These are phyloP conservation scores for Glebionis coronaria DNA, from an alignment of 129 eudicot genomes.

Conservation along the genomic window DNA sequence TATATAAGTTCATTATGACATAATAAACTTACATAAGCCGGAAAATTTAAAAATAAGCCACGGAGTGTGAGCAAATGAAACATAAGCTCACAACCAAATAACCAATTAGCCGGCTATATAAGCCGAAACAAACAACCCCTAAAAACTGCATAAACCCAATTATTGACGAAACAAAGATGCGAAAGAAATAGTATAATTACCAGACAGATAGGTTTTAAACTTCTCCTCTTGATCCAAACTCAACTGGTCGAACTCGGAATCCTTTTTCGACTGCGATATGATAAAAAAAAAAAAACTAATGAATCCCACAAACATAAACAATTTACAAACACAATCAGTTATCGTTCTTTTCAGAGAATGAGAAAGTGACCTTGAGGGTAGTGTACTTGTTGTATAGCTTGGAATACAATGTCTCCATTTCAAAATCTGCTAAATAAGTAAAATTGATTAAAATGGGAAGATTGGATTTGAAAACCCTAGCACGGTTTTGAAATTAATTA, in stretches of 20 bases:
- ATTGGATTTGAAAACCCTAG: too few relatives aligned
- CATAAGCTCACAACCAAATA: too few relatives aligned
- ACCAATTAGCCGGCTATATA: too few relatives aligned
- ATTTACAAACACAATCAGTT: too few relatives aligned
- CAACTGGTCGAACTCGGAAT: constrained; percentile 36
- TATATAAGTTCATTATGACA: too few relatives aligned
- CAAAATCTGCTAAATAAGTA: constrained; percentile 3
- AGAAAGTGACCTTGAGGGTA: constrained; percentile 47
- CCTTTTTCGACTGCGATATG: constrained; percentile 35
- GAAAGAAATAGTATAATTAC: constrained; percentile 22
- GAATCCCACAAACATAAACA: neutral
- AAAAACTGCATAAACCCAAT: too few relatives aligned
- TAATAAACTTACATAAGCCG: too few relatives aligned
- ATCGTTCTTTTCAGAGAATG: neutral
- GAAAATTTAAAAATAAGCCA: too few relatives aligned
- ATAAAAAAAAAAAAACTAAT: constrained; percentile 12
- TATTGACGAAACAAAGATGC: neutral
- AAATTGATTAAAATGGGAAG: too few relatives aligned
- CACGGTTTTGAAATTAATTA: too few relatives aligned
- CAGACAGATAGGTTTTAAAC: constrained; percentile 40
- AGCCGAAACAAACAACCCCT: too few relatives aligned
- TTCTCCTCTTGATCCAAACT: constrained; percentile 53
- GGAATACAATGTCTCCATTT: constrained; percentile 56
- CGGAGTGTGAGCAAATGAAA: too few relatives aligned
- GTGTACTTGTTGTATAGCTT: constrained; percentile 69